Percentiles rank a stretch among this genome's conserved stretches.
These are phyloP conservation scores for Epichloe sylvatica DNA, from an alignment of 2,329 filamentous ascomycete genomes.

Conservation along the genomic window DNA sequence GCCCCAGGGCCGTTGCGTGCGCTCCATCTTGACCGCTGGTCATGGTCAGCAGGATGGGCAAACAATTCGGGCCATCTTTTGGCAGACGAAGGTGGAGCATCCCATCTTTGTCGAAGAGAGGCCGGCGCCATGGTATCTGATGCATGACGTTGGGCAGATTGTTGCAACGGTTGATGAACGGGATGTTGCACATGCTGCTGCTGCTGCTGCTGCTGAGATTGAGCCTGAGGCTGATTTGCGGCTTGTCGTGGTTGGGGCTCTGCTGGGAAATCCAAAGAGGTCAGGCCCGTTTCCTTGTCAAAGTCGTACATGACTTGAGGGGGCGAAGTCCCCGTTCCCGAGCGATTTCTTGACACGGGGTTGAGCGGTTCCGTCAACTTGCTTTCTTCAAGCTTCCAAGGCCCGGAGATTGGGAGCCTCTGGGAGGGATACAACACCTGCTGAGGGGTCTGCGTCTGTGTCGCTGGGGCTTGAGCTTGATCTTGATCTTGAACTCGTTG, in stretches of 20 bases:
- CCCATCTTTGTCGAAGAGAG: constrained; percentile 10
- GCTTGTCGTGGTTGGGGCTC: constrained; percentile 10
- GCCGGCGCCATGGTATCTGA: not conserved
- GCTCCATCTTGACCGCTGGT: constrained; percentile 2
- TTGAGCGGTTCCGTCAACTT: constrained; percentile 37
- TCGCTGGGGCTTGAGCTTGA: not conserved
- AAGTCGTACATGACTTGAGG: constrained; percentile 24
- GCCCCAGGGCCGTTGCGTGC: constrained; percentile 8
- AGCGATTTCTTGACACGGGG: constrained; percentile 19
- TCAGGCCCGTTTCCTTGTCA: constrained; percentile 38
- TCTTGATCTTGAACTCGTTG: not conserved
- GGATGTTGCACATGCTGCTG: not conserved
- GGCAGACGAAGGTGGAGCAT: constrained; percentile 36
- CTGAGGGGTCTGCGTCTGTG: not conserved
- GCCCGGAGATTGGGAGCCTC: constrained; percentile 27
- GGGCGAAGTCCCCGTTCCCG: constrained; percentile 18
- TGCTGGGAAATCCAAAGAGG: constrained; percentile 7
- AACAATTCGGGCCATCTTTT: constrained; percentile 37
- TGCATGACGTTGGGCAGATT: not conserved
- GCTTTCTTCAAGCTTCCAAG: constrained; percentile 44
- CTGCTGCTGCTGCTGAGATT: not conserved
- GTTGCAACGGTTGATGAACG: not conserved
- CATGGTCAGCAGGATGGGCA: constrained; percentile 10
- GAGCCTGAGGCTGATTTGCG: not conserved
- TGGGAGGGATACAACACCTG: constrained; percentile 22